A percentile compares a stretch with the other conserved stretches of the same genome.
phyloP scores from a whole-genome alignment of 2,329 filamentous ascomycete species.

The Gaeumannomyces sp. region DNA sequence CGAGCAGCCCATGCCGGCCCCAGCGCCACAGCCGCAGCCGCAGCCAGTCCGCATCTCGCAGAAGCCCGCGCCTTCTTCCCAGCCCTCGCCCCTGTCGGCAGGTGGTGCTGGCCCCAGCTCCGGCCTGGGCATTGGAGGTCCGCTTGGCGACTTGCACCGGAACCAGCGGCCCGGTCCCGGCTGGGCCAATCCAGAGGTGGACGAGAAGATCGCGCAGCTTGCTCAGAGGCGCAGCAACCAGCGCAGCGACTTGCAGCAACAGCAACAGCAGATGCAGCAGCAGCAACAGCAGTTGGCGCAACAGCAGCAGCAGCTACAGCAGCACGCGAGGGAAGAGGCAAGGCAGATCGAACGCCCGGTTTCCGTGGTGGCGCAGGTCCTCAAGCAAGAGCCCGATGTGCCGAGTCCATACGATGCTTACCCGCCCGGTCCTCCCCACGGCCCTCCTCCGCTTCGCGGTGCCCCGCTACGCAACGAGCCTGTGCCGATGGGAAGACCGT shows the following conservation, averaged over 20 bases:
- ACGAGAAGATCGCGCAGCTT: background rate
- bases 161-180: conserved; percentile 13
- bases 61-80: conserved; percentile 27
- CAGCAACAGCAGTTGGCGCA: conserved; percentile 17
- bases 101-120: background rate
- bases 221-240: background rate
- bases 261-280: conserved; percentile 14
- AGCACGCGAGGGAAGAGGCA: conserved; percentile 16
- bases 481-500: conserved; percentile 30
- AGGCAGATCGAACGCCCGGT: conserved; percentile 4
- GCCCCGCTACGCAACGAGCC: conserved; percentile 35
- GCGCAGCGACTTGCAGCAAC: background rate
- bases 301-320: conserved; percentile 29
- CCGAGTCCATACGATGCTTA: conserved; percentile 41
- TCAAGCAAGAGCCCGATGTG: conserved; percentile 47
- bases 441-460: conserved; percentile 31
- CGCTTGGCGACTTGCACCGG: background rate
- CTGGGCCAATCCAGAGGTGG: conserved; percentile 12
- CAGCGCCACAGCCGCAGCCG: conserved; percentile 19
- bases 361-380: conserved; percentile 16
- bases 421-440: conserved; percentile 19
- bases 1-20: background rate
- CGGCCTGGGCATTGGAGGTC: background rate
- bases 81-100: background rate
- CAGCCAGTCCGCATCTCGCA: conserved; percentile 35